A percentile compares a stretch with the other conserved stretches of the same genome.
Conservation (phyloP, 768 basidiomycete species). For the Kwoniella bestiolae region DNA sequence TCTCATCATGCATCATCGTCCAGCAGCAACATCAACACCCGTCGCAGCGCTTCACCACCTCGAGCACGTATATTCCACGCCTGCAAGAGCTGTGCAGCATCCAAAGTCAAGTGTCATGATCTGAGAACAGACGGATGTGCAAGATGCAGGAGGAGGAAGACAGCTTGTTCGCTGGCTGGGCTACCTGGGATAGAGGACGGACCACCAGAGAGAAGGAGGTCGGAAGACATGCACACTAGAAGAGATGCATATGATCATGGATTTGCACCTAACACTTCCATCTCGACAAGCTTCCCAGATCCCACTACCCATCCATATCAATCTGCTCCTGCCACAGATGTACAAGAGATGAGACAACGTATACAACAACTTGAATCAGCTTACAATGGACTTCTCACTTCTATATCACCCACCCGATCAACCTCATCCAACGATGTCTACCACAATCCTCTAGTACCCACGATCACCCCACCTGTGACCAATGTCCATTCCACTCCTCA, state of each 20-base stretch:
- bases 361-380: constrained; percentile 8
- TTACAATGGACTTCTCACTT: neutral
- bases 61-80: constrained; percentile 7
- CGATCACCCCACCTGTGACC: neutral
- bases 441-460: neutral
- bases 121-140: constrained; percentile 7
- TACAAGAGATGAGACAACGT: constrained; percentile 1
- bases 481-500: neutral
- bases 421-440: neutral
- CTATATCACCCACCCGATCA: neutral
- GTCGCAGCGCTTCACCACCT: constrained; percentile 10
- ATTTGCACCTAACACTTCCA: neutral
- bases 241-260: neutral
- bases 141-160: constrained; percentile 14
- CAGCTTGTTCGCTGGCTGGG: constrained; percentile 7
- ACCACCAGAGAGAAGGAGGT: neutral
- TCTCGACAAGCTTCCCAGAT: no score
- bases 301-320: neutral
- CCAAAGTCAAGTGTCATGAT: constrained; percentile 9
- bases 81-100: constrained; percentile 7
- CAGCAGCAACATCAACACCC: neutral
- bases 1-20: neutral
- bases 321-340: neutral
- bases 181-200: constrained; percentile 1
- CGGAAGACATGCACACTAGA: neutral